Percentiles rank a stretch among this genome's conserved stretches.
Conservation (phyloP, 805 yeast genomes). For the Schwanniomyces pseudopolymorphus region DNA sequence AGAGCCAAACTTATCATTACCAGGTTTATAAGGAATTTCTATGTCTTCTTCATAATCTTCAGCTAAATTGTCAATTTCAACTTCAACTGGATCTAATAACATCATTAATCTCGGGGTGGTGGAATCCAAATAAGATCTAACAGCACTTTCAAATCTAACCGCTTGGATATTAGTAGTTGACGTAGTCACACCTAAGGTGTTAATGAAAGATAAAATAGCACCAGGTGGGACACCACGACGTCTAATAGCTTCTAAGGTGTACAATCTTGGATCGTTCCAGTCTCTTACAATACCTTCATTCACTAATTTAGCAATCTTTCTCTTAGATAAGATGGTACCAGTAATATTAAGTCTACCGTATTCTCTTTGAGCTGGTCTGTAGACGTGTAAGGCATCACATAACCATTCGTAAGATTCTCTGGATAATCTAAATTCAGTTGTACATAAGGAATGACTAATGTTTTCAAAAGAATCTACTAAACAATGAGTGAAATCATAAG, state of each 20-base stretch:
- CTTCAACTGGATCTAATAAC: slow-evolving; percentile 81
- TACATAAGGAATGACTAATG: slow-evolving; percentile 93
- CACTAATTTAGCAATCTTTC: slow-evolving; percentile 93
- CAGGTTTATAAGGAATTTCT: slow-evolving; percentile 88
- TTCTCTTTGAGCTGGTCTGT: slow-evolving; percentile 98
- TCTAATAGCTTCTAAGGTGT: slow-evolving; percentile 88
- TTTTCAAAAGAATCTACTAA: slow-evolving; percentile 96
- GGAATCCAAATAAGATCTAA: slow-evolving; percentile 83
- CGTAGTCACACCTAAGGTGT: slow-evolving; percentile 96
- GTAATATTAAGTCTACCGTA: slow-evolving; percentile 94
- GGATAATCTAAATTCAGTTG: slow-evolving; percentile 88
- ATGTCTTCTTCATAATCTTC: slow-evolving; percentile 72
- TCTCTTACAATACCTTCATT: slow-evolving; percentile 80
- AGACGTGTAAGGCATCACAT: slow-evolving; percentile 91
- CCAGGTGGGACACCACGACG: slow-evolving; percentile 99
- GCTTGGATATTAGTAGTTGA: slow-evolving; percentile 89
- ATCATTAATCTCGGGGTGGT: slow-evolving; percentile 95
- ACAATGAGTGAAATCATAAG: slow-evolving; percentile 99
- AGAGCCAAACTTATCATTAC: slow-evolving; percentile 60
- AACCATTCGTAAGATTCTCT: slow-evolving; percentile 98
- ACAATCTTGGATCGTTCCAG: slow-evolving; percentile 98
- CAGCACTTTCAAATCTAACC: slow-evolving; percentile 83
- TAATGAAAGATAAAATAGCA: slow-evolving; percentile 87
- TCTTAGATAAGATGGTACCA: slow-evolving; percentile 91
- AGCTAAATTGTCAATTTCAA: slow-evolving; percentile 76